Evolutionary conservation across 176 grass and related monocot species (phyloP), one percentile per base, ranked within the genome.

Genomic region (Eragrostis nindensis): DNA sequence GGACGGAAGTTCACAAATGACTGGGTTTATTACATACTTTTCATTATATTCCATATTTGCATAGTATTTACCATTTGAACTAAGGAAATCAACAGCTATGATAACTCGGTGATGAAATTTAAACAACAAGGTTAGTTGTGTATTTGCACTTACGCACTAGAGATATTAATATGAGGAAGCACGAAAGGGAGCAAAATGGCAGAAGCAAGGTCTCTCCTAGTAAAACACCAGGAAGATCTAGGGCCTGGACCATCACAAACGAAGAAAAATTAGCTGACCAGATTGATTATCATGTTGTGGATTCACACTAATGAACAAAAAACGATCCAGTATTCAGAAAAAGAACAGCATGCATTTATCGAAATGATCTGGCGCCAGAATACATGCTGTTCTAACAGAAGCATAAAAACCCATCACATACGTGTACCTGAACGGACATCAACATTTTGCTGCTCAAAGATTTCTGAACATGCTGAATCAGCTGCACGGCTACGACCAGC

Each of bases 121-220:
- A 45, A 45, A 77, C 5, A 81, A 26, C 1, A 26, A 63, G 18
- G 57, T 82, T 82, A 72, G 48, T 71, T 79, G 15, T 39, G 60
- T 54, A 68, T 42, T 36, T 46, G 62, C 73, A 90, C 92, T 90
- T 93, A 98, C 95, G 84, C 92, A 47, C 52, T 83, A 69, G 84
- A 87, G 4, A 83, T 68, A 7, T 90, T 75, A 76, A 91, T 66
- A 71, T 60, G 86, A 78, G 90, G 66, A 84, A 95, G 71, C 50
- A 98, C 9, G 79, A 95, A 68, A 70, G 90, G 80, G 62, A 98
- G 83, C 29, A 88, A 21, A 42, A 80, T 49, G 22, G 79, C 63
- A 46, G 91, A 84, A 77, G 83, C 70, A 76, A 98, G 59, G 30
- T 77, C 86, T 91, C 92, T 93, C 80, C 88, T 98, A 62, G 64